Evolutionary conservation across 1,284 basidiomycete species (phyloP), one percentile per base, ranked within the genome.

Genomic region (Marasmius fiardii): DNA sequence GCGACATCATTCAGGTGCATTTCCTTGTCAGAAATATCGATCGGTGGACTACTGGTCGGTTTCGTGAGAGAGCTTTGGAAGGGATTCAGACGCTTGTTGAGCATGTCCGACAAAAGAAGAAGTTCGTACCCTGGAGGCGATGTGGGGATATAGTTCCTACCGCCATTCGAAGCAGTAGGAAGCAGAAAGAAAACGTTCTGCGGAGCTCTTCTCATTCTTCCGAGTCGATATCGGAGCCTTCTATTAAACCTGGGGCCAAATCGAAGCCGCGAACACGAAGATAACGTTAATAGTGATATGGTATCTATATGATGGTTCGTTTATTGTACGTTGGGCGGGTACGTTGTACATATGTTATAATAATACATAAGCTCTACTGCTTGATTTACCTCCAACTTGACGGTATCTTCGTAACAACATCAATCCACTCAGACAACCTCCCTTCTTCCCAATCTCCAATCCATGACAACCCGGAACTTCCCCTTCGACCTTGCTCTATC

Each of bases 381-480:
- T 24, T 8, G 63, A 59, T 70, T 74, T 68, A n/a, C n/a, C 77
- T 82, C 94, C 95, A 97, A 61, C 85, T 87, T 3, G 90, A 90
- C 48, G 90, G 88, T 51, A 98, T 90, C 61, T 83, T 84, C 58
- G 79, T 78, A 43, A 94, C 82, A 14, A 85, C 83, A 43, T 85
- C 77, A 6, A 81, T 82, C 95, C 95, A 98, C 56, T 76, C 72
- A 39, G 76, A 72, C 54, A 97, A 71, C 53, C 94, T 79, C 1
- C 92, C 92, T 50, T 76, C 71, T 71, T 97, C 95, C 80, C 90
- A 93, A 6, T 83, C 75, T 67, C 92, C 93, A 3, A 97, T 76
- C 60, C 90, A 88, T 3, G 87, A 84, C 62, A 92, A 70, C 54
- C 83, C 81, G 57, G 76, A 76, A 63, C 77, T 75, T 47, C 80